These are phyloP conservation scores for Psilocybe mexicana DNA, from an alignment of 1,284 basidiomycete species.

Conservation along the genomic window DNA sequence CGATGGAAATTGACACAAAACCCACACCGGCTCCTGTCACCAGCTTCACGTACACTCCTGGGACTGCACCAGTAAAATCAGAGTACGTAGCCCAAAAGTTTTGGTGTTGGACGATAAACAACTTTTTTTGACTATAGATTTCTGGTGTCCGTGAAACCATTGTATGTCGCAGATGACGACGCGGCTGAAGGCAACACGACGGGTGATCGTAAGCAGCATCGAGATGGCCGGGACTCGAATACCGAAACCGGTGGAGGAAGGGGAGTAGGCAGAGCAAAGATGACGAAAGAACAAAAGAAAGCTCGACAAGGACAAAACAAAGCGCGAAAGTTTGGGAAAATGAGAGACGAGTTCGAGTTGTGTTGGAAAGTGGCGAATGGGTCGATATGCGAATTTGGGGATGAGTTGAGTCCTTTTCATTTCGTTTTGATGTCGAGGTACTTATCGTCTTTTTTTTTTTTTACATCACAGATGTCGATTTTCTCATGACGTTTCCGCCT, in stretches of 20 bases:
- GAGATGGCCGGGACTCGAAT: slow-evolving; percentile 16
- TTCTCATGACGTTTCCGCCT: slow-evolving; percentile 77
- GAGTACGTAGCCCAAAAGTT: slow-evolving; percentile 51
- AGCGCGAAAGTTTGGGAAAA: slow-evolving; percentile 68
- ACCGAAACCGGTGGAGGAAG: slow-evolving; percentile 26
- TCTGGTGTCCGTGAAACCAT: slow-evolving; percentile 46
- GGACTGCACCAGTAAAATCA: slow-evolving; percentile 74
- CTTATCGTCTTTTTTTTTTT: slow-evolving; percentile 1
- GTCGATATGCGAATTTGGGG: slow-evolving; percentile 61
- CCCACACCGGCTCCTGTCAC: not conserved
- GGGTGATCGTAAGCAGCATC: slow-evolving; percentile 30
- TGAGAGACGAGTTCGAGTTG: slow-evolving; percentile 72
- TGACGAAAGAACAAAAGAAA: slow-evolving; percentile 60
- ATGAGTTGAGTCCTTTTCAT: slow-evolving; percentile 46
- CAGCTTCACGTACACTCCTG: slow-evolving; percentile 34
- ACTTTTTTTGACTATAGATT: slow-evolving; percentile 44
- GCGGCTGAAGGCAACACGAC: slow-evolving; percentile 68
- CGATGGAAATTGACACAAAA: too few species aligned
- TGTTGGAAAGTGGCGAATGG: slow-evolving; percentile 75
- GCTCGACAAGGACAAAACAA: slow-evolving; percentile 79
- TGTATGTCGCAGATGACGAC: slow-evolving; percentile 65
- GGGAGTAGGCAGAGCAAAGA: slow-evolving; percentile 35
- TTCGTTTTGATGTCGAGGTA: not conserved
- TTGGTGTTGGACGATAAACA: too few species aligned
- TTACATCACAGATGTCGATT: slow-evolving; percentile 65